Evolutionary conservation across 1,284 basidiomycete genomes (phyloP), one percentile per base, ranked within the genome.

Genomic region (Apiotrichum gamsii): DNA sequence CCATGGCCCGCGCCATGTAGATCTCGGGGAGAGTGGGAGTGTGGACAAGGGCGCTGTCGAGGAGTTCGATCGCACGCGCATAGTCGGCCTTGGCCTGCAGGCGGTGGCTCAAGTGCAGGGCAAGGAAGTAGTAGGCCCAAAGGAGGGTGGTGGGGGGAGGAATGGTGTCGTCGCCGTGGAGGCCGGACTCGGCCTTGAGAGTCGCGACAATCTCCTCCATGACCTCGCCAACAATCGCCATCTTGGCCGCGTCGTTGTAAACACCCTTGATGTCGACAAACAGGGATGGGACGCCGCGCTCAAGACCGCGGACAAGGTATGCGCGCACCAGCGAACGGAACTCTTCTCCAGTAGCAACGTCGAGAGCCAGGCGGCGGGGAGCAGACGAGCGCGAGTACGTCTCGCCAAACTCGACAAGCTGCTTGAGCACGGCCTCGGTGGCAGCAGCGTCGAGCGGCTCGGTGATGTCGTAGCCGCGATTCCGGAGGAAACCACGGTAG

Each of bases 11-110:
- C 51, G 84, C 83, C 70, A 88, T 85, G 62, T 86, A 82, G 21
- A 98, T 75, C 60, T 99, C 95, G 0, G 95, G 94, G 1, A 98
- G 75, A 0, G 93, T 94, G 0, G 95, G 93, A 0, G 95, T 95
- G 66, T 98, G 94, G 16, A 74, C 63, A 15, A 91, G 74, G 2
- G 90, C 80, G 1, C 71, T 58, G 24, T 83, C 77, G 23, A 97
- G 76, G 16, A 87, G 74, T 16, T 77, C 72, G 13, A 97, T 73
- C 0, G 94, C 83, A 39, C 77, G 76, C 4, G 70, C 56, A 39
- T 72, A 63, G 21, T 72, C 59, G 8, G 71, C 70, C 21, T 59
- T 62, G 14, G 65, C 82, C 74, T 58, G 77, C 72, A 20, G 75
- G 68, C 31, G 75, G 62, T 80, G 80, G 1, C 90, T 86, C 62